phyloP scores from a whole-genome alignment of 345 rosid genomes.

The Linum usitatissimum region DNA sequence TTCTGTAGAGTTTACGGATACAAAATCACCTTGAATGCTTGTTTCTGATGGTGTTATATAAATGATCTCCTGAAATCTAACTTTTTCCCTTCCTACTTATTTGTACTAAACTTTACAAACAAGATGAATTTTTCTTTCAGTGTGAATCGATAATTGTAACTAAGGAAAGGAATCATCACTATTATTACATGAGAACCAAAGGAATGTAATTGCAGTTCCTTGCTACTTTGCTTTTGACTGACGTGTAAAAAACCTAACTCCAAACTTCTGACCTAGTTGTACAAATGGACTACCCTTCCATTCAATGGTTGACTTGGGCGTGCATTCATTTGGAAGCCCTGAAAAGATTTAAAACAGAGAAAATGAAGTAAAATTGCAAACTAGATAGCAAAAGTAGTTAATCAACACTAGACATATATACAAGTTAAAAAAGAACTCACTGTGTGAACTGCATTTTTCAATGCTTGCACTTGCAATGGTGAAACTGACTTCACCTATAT shows the following conservation, averaged over 20 bases:
- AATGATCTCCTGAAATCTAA: too few relatives aligned
- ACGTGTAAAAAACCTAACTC: background rate
- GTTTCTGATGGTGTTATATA: too few relatives aligned
- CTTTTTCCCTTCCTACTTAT: too few relatives aligned
- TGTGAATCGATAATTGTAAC: background rate
- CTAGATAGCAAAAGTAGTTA: too few relatives aligned
- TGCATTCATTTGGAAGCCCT: background rate
- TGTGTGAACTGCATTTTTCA: background rate
- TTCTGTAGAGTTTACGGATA: too few relatives aligned
- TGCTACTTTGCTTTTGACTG: background rate
- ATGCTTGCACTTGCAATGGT: background rate
- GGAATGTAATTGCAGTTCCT: background rate
- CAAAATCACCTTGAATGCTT: too few relatives aligned
- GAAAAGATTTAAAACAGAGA: background rate
- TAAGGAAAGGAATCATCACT: background rate
- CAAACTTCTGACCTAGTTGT: background rate
- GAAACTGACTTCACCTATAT: background rate
- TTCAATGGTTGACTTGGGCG: background rate
- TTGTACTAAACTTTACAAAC: too few relatives aligned
- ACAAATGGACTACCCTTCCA: background rate
- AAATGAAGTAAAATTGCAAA: background rate
- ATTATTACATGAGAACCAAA: background rate
- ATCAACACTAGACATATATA: background rate
- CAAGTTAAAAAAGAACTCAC: background rate
- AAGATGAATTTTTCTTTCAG: too few relatives aligned